Evolutionary conservation across 345 rosid species (phyloP).

Genomic region (Salix udensis): DNA sequence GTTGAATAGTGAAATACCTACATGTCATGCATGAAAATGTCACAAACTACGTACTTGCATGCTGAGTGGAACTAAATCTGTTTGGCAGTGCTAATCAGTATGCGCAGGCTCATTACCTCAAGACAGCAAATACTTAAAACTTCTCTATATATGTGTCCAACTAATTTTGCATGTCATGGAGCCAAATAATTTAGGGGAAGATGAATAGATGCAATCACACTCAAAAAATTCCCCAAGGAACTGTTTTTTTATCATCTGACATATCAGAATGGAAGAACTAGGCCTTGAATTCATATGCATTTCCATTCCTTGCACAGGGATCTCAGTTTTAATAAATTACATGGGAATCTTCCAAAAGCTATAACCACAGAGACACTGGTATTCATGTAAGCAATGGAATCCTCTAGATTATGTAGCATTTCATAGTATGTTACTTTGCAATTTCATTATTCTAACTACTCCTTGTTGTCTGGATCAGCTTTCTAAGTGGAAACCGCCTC

Average conservation of each 20-base stretch:
- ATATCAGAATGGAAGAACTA: not conserved
- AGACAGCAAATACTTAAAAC: not conserved
- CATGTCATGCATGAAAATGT: not conserved
- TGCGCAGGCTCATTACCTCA: not conserved
- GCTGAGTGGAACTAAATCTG: not conserved
- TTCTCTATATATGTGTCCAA: not conserved
- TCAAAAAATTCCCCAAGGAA: not conserved
- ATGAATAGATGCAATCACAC: not conserved
- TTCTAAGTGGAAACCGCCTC: constrained; percentile 45
- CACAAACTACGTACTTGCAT: not conserved
- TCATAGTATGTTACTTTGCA: not conserved
- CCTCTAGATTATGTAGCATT: not conserved
- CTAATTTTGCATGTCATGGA: not conserved
- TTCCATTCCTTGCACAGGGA: constrained; percentile 36
- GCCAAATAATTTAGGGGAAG: not conserved
- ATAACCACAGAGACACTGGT: constrained; percentile 28
- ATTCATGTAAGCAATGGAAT: constrained; percentile 39
- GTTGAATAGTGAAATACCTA: not conserved
- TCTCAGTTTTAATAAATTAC: constrained; percentile 58
- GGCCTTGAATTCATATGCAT: not conserved
- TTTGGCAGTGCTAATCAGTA: not conserved
- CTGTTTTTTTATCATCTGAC: not conserved
- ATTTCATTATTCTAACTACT: not conserved
- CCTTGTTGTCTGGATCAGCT: constrained; percentile 32
- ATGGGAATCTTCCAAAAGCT: constrained; percentile 42